Conservation (phyloP, 192 early-diverging fungal genomes). For the Coemansia sp. region DNA sequence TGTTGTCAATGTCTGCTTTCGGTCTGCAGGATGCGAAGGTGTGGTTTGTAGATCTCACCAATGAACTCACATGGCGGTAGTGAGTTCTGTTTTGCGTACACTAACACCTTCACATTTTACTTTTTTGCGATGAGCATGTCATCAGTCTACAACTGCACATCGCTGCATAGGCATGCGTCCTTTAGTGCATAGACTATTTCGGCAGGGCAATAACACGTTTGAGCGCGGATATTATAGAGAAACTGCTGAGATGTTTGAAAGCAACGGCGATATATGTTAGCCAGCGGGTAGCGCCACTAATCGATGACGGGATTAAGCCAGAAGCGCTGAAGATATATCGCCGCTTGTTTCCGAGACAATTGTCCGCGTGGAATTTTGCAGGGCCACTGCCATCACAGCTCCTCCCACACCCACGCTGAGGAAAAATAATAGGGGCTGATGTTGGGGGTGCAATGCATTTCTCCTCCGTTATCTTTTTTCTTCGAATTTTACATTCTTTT, state of each 20-base stretch:
- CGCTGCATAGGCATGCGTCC: background rate
- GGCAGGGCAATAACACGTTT: background rate
- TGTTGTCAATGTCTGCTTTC: no score
- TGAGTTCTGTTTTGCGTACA: no score
- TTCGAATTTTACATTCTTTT: background rate
- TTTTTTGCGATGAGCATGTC: background rate
- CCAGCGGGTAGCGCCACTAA: background rate
- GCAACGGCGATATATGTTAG: background rate
- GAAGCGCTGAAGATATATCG: background rate
- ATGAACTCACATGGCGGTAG: no score
- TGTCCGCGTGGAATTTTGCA: conserved; percentile 2
- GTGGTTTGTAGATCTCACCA: no score
- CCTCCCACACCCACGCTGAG: background rate
- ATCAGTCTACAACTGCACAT: background rate
- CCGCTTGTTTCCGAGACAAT: background rate
- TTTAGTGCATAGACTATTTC: background rate
- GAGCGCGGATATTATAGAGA: background rate
- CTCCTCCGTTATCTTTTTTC: background rate
- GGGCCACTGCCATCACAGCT: background rate
- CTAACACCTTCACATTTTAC: no score
- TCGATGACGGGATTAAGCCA: background rate
- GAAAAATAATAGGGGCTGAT: conserved; percentile 1
- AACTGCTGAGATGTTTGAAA: background rate
- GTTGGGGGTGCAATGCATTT: background rate
- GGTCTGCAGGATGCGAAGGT: no score